A percentile compares a stretch with the other conserved stretches of the same genome.
Evolutionary conservation across 2,329 filamentous ascomycete species (phyloP).

Genomic region (Pestalotiopsis fici): DNA sequence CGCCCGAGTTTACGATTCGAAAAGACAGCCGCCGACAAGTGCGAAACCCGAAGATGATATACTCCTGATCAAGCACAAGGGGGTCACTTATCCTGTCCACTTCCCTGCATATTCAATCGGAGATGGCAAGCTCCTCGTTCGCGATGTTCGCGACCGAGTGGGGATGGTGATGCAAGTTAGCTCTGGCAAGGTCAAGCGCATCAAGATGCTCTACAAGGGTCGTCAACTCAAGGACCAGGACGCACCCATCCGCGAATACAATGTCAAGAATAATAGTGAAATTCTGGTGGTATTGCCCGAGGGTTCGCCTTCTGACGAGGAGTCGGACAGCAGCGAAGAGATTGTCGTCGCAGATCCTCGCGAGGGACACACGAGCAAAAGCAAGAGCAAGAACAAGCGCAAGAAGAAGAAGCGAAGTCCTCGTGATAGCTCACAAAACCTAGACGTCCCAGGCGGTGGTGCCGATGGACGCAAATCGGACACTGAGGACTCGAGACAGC

Average conservation of each 20-base stretch:
- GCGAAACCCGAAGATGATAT: conserved; percentile 64
- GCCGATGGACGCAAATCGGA: conserved; percentile 32
- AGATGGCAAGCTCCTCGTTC: conserved; percentile 68
- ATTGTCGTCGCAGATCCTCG: conserved; percentile 44
- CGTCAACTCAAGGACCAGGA: conserved; percentile 67
- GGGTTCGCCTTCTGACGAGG: conserved; percentile 38
- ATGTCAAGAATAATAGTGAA: conserved; percentile 64
- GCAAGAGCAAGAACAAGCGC: conserved; percentile 38
- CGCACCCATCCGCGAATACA: conserved; percentile 57
- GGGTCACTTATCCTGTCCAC: conserved; percentile 66
- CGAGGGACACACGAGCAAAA: conserved; percentile 40
- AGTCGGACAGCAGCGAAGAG: conserved; percentile 42
- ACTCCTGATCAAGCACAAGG: conserved; percentile 68
- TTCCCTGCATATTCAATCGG: conserved; percentile 77
- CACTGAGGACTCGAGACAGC: conserved; percentile 34
- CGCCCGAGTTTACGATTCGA: conserved; percentile 42
- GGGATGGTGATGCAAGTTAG: conserved; percentile 66
- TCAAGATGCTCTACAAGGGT: conserved; percentile 76
- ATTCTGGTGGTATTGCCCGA: conserved; percentile 61
- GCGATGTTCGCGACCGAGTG: conserved; percentile 68
- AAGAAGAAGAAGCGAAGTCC: conserved; percentile 44
- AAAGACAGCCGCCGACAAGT: conserved; percentile 31
- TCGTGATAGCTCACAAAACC: conserved; percentile 42
- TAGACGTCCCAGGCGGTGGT: conserved; percentile 37
- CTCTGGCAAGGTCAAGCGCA: conserved; percentile 47